Conservation (phyloP, 1,139 yeast genomes). For the Diutina siamensis region DNA sequence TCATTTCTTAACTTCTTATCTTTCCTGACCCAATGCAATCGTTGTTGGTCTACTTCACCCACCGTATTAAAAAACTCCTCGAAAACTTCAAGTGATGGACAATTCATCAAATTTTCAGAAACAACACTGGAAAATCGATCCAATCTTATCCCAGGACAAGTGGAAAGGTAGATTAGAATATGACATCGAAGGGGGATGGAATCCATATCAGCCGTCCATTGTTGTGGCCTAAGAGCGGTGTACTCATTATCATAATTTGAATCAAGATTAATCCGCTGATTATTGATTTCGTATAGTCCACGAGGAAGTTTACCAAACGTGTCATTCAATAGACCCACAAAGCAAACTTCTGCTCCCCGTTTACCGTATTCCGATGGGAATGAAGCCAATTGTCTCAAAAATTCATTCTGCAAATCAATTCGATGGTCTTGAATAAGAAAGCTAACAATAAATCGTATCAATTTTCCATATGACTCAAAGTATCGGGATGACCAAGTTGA, state of each 20-base stretch:
- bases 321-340: neutral
- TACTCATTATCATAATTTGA: neutral
- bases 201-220: neutral
- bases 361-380: neutral
- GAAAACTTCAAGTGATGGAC: neutral
- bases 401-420: neutral
- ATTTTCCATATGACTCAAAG: neutral
- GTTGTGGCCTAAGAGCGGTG: neutral
- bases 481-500: neutral
- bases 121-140: neutral
- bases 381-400: neutral
- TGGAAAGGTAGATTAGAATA: neutral
- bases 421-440: neutral
- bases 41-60: neutral
- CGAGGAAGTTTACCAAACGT: neutral
- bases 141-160: neutral
- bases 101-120: neutral
- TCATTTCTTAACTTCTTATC: neutral
- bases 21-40: neutral
- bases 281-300: neutral
- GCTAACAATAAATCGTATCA: neutral
- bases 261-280: neutral
- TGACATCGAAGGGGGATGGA: neutral
- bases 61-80: neutral
- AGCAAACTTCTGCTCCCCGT: neutral